Evolutionary conservation across 495 filamentous ascomycete genomes (phyloP).

Genomic region (Aspergillus coremiiformis): DNA sequence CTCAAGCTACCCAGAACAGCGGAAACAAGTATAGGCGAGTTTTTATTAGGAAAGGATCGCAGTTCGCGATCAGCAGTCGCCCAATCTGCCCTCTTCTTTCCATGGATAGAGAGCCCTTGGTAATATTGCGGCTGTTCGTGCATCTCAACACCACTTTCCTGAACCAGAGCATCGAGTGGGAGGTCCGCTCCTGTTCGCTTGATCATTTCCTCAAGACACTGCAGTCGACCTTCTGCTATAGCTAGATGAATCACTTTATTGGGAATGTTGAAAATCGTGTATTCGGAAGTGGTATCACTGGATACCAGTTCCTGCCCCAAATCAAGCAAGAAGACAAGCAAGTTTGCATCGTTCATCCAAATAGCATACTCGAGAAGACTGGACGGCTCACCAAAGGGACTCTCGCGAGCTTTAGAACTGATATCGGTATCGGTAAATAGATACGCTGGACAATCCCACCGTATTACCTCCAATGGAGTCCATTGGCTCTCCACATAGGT

Average conservation of each 20-base stretch:
- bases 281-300: slow-evolving; percentile 14
- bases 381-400: neutral
- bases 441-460: slow-evolving; percentile 20
- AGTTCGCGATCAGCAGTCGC: slow-evolving; percentile 45
- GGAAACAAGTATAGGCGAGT: slow-evolving; percentile 52
- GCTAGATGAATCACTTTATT: slow-evolving; percentile 29
- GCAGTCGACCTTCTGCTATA: slow-evolving; percentile 34
- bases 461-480: slow-evolving; percentile 42
- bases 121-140: slow-evolving; percentile 59
- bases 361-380: slow-evolving; percentile 12
- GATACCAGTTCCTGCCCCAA: slow-evolving; percentile 24
- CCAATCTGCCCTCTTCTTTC: slow-evolving; percentile 61
- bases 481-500: slow-evolving; percentile 54
- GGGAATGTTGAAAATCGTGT: slow-evolving; percentile 14
- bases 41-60: slow-evolving; percentile 13
- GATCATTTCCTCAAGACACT: slow-evolving; percentile 44
- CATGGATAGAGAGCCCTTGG: slow-evolving; percentile 63
- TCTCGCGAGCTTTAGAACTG: slow-evolving; percentile 10
- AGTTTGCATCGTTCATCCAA: slow-evolving; percentile 7
- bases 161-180: slow-evolving; percentile 54
- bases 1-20: slow-evolving; percentile 50
- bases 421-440: slow-evolving; percentile 24
- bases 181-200: slow-evolving; percentile 53
- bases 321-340: slow-evolving; percentile 42
- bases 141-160: slow-evolving; percentile 47